phyloP scores from a whole-genome alignment of 2,329 filamentous ascomycete species.

The Colletotrichum navitas region DNA sequence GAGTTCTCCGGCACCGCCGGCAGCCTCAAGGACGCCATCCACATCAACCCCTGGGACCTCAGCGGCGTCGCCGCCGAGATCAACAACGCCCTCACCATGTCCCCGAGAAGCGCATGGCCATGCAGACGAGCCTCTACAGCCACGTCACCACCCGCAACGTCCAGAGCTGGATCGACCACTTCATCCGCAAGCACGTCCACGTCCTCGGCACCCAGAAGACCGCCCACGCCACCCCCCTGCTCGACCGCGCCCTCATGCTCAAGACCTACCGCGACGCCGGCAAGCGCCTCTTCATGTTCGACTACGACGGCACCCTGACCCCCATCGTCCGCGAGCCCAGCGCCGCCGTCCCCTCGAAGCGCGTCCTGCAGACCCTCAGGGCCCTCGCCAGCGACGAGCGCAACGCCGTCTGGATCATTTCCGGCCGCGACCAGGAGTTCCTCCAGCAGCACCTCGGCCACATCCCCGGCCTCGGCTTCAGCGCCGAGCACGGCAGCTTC shows the following conservation, averaged over 20 bases:
- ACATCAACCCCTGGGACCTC: conserved; percentile 97
- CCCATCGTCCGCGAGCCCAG: conserved; percentile 94
- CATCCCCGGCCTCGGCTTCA: conserved; percentile 89
- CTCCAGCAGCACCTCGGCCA: conserved; percentile 92
- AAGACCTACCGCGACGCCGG: conserved; percentile 79
- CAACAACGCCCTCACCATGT: conserved; percentile 84
- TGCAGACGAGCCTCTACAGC: conserved; percentile 81
- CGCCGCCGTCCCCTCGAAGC: conserved; percentile 87
- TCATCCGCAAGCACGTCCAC: conserved; percentile 81
- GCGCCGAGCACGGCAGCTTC: conserved; percentile 96
- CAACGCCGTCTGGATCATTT: conserved; percentile 99
- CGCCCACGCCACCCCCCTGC: conserved; percentile 80
- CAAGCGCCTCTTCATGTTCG: conserved; percentile 95
- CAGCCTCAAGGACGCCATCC: conserved; percentile 85
- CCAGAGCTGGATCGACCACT: conserved; percentile 85
- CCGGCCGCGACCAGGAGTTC: conserved; percentile 92
- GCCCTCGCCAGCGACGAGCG: conserved; percentile 81
- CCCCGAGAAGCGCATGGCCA: conserved; percentile 72
- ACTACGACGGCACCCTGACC: conserved; percentile 97
- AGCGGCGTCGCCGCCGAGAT: conserved; percentile 87
- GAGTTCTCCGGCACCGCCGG: conserved; percentile 96
- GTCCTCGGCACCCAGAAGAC: conserved; percentile 84
- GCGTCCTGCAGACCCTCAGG: conserved; percentile 83
- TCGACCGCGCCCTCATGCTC: conserved; percentile 81
- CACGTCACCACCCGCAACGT: conserved; percentile 90